These are phyloP conservation scores for Sindora glabra DNA, from an alignment of 306 rosid genomes.

Conservation along the genomic window DNA sequence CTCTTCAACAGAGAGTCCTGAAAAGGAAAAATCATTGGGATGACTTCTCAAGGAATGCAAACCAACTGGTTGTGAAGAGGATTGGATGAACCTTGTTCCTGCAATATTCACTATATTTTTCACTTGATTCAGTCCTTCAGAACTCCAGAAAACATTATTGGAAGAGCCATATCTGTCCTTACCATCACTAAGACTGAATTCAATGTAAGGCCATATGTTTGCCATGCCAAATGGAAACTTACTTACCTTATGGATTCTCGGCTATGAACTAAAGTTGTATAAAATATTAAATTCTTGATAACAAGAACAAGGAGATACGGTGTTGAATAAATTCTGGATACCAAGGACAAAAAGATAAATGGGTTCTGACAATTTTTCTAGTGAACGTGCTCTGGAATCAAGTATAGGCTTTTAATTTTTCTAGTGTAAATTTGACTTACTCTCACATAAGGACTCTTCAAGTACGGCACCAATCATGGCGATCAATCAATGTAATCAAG, in stretches of 20 bases:
- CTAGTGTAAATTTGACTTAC: slow-evolving; percentile 1
- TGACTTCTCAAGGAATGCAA: slow-evolving; percentile 20
- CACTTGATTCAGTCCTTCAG: slow-evolving; percentile 7
- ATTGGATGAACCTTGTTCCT: slow-evolving; percentile 56
- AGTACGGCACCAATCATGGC: slow-evolving; percentile 6
- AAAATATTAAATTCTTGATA: not conserved
- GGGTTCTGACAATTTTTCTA: too few species aligned
- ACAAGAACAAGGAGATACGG: not conserved
- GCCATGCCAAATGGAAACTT: slow-evolving; percentile 23
- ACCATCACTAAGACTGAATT: slow-evolving; percentile 5
- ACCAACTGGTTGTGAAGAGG: slow-evolving; percentile 16
- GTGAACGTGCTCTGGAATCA: not conserved
- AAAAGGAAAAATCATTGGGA: slow-evolving; percentile 37
- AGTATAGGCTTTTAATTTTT: not conserved
- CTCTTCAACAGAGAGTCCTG: slow-evolving; percentile 39
- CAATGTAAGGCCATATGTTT: slow-evolving; percentile 13
- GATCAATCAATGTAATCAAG: slow-evolving; percentile 24
- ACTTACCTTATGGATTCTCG: not conserved
- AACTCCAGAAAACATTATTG: not conserved
- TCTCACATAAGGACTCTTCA: slow-evolving; percentile 11
- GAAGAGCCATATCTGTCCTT: slow-evolving; percentile 24
- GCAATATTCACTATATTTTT: slow-evolving; percentile 50
- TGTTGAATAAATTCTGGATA: not conserved
- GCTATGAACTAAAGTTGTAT: slow-evolving; percentile 2
- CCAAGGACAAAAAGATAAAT: too few species aligned